These are phyloP conservation scores for Leccinum laetum DNA, from an alignment of 1,284 basidiomycete species.

Conservation along the genomic window DNA sequence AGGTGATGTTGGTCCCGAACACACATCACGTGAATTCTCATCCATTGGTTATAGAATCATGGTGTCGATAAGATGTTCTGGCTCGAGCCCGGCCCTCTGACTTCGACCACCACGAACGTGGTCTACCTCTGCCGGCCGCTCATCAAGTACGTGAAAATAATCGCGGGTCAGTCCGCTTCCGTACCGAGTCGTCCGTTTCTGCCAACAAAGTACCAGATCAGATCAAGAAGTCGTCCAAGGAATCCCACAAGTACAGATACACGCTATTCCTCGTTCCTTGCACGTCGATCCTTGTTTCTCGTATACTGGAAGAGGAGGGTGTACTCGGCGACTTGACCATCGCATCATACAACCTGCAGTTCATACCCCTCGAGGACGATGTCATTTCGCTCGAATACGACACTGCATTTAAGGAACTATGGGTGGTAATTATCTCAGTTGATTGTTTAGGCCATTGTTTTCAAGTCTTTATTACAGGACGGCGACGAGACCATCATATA, in stretches of 20 bases:
- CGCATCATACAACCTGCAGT: constrained; percentile 87
- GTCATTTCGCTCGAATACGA: constrained; percentile 88
- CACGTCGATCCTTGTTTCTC: constrained; percentile 71
- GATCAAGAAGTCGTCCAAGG: constrained; percentile 74
- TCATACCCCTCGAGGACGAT: constrained; percentile 92
- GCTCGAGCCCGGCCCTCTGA: constrained; percentile 88
- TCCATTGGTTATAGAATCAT: no score
- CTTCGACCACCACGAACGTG: constrained; percentile 85
- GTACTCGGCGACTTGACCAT: constrained; percentile 89
- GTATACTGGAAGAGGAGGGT: constrained; percentile 88
- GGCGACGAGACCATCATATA: constrained; percentile 90
- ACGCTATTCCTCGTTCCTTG: constrained; percentile 86
- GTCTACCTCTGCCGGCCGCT: constrained; percentile 93
- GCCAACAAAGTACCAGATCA: constrained; percentile 61
- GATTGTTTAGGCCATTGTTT: constrained; percentile 3
- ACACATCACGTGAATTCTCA: no score
- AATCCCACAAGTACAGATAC: constrained; percentile 77
- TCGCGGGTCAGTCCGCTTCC: constrained; percentile 67
- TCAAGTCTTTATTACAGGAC: constrained; percentile 51
- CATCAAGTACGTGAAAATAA: constrained; percentile 84
- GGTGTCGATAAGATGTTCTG: constrained; percentile 85
- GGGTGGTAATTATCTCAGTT: constrained; percentile 59
- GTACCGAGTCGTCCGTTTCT: not conserved
- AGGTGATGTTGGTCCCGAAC: constrained; percentile 50
- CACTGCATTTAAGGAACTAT: constrained; percentile 81